These are phyloP conservation scores for Curvularia spicifera DNA, from an alignment of 2,329 filamentous ascomycete species.

Conservation along the genomic window DNA sequence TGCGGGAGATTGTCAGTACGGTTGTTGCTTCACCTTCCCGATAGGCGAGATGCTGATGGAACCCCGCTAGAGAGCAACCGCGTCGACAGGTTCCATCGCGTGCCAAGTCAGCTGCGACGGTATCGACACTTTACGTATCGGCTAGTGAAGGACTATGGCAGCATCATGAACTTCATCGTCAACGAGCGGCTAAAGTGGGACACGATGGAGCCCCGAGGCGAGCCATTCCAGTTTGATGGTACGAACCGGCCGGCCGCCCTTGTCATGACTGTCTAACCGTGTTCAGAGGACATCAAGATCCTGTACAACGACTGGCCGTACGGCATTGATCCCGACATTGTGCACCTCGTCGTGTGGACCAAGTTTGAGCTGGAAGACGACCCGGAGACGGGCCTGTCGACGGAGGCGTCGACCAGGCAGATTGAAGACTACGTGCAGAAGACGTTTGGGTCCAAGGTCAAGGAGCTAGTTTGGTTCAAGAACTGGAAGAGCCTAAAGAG, in stretches of 20 bases:
- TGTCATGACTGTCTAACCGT: constrained; percentile 18
- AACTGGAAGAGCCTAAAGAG: constrained; percentile 89
- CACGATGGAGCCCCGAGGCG: constrained; percentile 50
- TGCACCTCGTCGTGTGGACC: constrained; percentile 91
- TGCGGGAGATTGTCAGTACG: constrained; percentile 62
- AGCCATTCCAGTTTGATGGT: constrained; percentile 51
- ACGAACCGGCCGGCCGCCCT: background rate
- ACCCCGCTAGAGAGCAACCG: constrained; percentile 62
- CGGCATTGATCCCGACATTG: constrained; percentile 76
- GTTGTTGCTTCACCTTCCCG: constrained; percentile 1
- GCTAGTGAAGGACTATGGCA: constrained; percentile 72
- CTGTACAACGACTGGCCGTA: constrained; percentile 95
- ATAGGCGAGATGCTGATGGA: constrained; percentile 14
- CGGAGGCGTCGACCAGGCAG: constrained; percentile 64
- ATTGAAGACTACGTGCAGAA: constrained; percentile 74
- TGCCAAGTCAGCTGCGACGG: constrained; percentile 76
- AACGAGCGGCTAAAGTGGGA: constrained; percentile 73
- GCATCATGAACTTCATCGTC: constrained; percentile 78
- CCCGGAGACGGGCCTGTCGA: constrained; percentile 68
- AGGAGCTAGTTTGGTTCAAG: constrained; percentile 77
- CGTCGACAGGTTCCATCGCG: constrained; percentile 77
- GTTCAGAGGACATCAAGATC: constrained; percentile 70
- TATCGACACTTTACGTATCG: constrained; percentile 74
- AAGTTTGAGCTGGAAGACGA: constrained; percentile 83
- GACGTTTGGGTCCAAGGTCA: constrained; percentile 66